Evolutionary conservation across 2,329 filamentous ascomycete species (phyloP), one percentile per base, ranked within the genome.

Genomic region (Diaporthe capsici): DNA sequence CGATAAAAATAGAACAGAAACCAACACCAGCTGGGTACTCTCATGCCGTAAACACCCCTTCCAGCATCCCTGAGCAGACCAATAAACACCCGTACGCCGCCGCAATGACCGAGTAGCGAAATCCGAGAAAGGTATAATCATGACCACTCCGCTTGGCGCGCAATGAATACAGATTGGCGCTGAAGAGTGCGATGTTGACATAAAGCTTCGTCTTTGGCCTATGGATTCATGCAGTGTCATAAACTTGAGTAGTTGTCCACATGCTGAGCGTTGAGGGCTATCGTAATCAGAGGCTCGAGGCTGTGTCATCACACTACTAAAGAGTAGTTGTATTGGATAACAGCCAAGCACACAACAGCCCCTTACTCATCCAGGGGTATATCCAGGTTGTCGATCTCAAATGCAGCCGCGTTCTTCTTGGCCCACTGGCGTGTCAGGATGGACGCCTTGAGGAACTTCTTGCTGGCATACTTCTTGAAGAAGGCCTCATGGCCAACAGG

Each of bases 381-480:
- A 85, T 85, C 70, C 20, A 77, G 70, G 76, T 91, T 87, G 39
- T 83, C 83, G 76, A 93, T 87, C 77, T 88, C 90, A 76, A 92
- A 91, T 71, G 87, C 82, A 39, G 84, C 81, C 4, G 90, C 90
- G 80, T 94, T 94, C 84, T 93, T 94, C 89, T 98, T 98, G 75
- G 95, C 95, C 97, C 97, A 99, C 82, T 94, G 92, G 80, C 96
- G 94, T 49, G 96, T 94, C 77, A 98, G 89, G 81, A 98, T 95
- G 37, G 96, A 98, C 80, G 95, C 96, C 88, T 99, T 99, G 81
- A 98, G 88, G 87, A 98, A 99, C 87, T 98, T 98, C 90, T 98
- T 99, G 91, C 95, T 98, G 74, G 97, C 97, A 84, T 99, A 99
- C 86, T 99, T 99, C 91, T 98, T 98, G 90, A 98, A 98, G 89